Evolutionary conservation across 2,329 filamentous ascomycete genomes (phyloP), one percentile per base, ranked within the genome.

Genomic region (Davidsoniella virescens): DNA sequence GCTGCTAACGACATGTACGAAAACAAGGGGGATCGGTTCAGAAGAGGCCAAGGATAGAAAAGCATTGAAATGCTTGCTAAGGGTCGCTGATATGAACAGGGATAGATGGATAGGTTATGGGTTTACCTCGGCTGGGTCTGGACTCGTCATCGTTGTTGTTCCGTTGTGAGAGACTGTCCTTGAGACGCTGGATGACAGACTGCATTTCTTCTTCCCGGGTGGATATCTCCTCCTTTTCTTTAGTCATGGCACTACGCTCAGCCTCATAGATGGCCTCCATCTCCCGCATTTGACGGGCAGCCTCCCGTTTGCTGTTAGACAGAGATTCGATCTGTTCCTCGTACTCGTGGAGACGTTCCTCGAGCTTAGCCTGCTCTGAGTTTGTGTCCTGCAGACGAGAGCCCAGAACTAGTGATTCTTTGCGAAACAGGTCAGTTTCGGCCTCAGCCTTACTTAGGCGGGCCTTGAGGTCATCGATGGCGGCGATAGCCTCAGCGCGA

Each of bases 201-300:
- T 94, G 86, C 75, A 96, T 80, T 64, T 94, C 87, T 61, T 94
- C 87, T 62, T 95, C 87, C 52, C 82, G 76, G 57, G 82, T 82
- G 50, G 76, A 72, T 65, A 88, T 82, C 58, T 93, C 86, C 56
- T 95, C 88, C 68, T 93, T 92, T 64, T 96, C 90, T 65, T 88
- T 87, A 60, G 86, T 79, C 67, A 90, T 84, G 50, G 85, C 79
- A 60, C 82, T 85, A 55, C 87, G 78, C 66, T 98, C 92, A 42
- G 84, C 80, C 64, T 96, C 90, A 63, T 94, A 93, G 56, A 93
- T 88, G 56, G 81, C 80, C 65, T 95, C 88, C 68, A 95, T 80
- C 63, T 98, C 92, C 56, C 90, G 79, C 60, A 86, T 84, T 64
- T 93, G 83, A 55, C 87, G 78, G 26, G 81, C 77, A 50, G 82